A percentile compares a stretch with the other conserved stretches of the same genome.
Evolutionary conservation across 208 protist species (phyloP).

Genomic region (Trypanosomatidae sp.): DNA sequence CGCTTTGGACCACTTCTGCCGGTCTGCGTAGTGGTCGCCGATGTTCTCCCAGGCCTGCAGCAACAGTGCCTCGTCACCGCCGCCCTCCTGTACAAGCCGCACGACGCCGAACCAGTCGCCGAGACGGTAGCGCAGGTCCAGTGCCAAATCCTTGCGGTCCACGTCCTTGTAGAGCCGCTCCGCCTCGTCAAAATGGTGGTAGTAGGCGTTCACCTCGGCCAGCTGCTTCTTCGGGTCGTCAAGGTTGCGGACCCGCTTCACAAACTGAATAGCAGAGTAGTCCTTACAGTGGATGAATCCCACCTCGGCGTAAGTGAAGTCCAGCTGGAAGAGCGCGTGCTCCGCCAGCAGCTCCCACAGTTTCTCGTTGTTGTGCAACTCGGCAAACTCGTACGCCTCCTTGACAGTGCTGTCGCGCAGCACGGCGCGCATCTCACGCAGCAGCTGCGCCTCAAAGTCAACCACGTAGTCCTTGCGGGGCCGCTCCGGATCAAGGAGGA

Average conservation of each 20-base stretch:
- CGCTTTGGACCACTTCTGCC: conserved; percentile 95
- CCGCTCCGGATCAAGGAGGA: conserved; percentile 92
- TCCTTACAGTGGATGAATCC: conserved; percentile 95
- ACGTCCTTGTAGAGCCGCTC: conserved; percentile 96
- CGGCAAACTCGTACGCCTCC: conserved; percentile 93
- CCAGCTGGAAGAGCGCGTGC: conserved; percentile 80
- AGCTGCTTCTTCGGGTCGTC: conserved; percentile 94
- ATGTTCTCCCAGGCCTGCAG: conserved; percentile 92
- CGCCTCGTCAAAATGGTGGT: conserved; percentile 95
- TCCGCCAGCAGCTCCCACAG: conserved; percentile 96
- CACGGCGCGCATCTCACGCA: conserved; percentile 86
- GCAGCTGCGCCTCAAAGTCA: conserved; percentile 86
- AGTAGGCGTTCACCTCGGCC: conserved; percentile 97
- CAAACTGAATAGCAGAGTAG: conserved; percentile 97
- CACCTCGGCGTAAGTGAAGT: conserved; percentile 91
- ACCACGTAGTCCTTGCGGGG: conserved; percentile 86
- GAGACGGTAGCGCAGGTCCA: conserved; percentile 91
- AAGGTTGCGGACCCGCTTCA: conserved; percentile 91
- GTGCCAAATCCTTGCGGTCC: conserved; percentile 95
- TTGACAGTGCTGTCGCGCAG: conserved; percentile 65
- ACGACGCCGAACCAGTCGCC: conserved; percentile 97
- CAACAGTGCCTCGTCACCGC: conserved; percentile 92
- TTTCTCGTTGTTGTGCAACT: conserved; percentile 84
- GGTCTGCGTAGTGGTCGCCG: conserved; percentile 95
- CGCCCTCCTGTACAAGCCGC: conserved; percentile 91